Base-by-base conservation (phyloP, 768 basidiomycete genomes). In the Lactarius evosmus region DNA sequence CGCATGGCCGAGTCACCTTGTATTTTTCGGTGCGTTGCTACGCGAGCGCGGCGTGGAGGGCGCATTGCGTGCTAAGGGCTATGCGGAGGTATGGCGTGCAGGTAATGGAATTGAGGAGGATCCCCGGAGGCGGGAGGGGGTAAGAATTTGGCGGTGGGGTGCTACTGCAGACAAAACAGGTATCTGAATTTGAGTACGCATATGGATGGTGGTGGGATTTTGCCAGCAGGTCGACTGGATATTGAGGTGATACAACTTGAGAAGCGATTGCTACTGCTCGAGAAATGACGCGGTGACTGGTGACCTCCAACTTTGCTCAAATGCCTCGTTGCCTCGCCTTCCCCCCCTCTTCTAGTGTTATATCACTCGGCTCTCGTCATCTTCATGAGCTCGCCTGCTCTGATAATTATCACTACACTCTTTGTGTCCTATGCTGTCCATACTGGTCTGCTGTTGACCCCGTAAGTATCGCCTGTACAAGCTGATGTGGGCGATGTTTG, bases 91-190 rank as follows among this genome's bases (percentile, higher is more conserved):
- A 0, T 87, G 86, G 86, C 76, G 75, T 29, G 77, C 75, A 12
- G 89, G 88, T 65, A 82, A 86, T 61, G 80, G 80, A 30, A 86
- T 86, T 80, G 87, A 92, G 70, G 93, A 93, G 65, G 91, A 95
- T 70, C 82, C 78, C 36, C 78, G 82, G 54, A 75, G 83, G 59
- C 79, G 85, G 64, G 93, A 91, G 5, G 87, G 85, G 1, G 86
- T 93, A 4, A 75, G 78, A 56, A 82, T 93, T 22, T 93, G 90
- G 91, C 56, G 19, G 16, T 60, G 58, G 53, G 7, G 22, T 9
- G 38, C 25, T 25, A n/a, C n/a, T n/a, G 19, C 34, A n/a, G 44
- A 57, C 17, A 25, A 12, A 17, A 4, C 14, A 14, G 9, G 25
- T 12, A 38, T 38, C 14, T 38, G 29, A 41, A 16, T 22, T 22